These are phyloP conservation scores for Keithomyces neogunnii DNA, from an alignment of 2,329 filamentous ascomycete genomes.

Conservation along the genomic window DNA sequence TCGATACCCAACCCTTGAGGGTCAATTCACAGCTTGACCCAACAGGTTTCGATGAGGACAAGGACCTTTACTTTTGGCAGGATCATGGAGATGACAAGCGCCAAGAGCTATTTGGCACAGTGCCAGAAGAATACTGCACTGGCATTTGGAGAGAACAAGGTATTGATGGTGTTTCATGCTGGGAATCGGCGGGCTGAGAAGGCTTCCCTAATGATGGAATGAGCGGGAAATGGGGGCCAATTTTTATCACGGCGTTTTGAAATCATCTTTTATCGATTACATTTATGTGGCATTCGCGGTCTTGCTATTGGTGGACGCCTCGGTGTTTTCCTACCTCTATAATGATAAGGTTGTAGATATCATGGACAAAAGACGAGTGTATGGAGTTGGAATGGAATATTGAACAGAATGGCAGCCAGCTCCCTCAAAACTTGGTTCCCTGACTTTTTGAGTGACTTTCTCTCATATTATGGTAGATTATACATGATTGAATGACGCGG, in stretches of 20 bases:
- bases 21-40: neutral
- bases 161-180: neutral
- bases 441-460: neutral
- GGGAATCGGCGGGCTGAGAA: neutral
- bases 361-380: constrained; percentile 5
- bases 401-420: neutral
- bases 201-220: constrained; percentile 1
- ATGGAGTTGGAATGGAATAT: neutral
- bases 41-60: neutral
- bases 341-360: constrained; percentile 10
- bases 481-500: neutral
- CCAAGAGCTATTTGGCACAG: constrained; percentile 13
- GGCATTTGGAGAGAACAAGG: constrained; percentile 13
- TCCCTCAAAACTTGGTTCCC: neutral
- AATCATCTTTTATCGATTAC: constrained; percentile 11
- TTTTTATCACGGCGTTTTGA: constrained; percentile 8
- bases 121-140: constrained; percentile 18
- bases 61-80: constrained; percentile 1
- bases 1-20: neutral
- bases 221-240: constrained; percentile 1
- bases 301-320: constrained; percentile 3
- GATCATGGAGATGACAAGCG: constrained; percentile 12
- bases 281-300: constrained; percentile 13
- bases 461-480: neutral
- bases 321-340: neutral